Conservation (phyloP, 345 rosid genomes). For the Gossypium turneri region DNA sequence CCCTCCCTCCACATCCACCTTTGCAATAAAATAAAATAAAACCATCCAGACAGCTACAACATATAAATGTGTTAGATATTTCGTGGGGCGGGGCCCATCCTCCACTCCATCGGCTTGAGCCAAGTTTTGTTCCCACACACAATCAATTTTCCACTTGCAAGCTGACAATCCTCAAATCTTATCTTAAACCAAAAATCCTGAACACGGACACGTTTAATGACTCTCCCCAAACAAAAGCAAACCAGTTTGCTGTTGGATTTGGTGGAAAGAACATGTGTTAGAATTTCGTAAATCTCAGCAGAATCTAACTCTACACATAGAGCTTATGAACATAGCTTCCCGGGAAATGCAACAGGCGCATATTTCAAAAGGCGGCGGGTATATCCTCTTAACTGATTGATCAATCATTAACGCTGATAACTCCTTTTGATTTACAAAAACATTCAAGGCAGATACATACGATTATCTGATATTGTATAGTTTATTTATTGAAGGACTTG, state of each 20-base stretch:
- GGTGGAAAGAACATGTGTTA: slow-evolving; percentile 19
- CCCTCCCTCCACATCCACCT: slow-evolving; percentile 21
- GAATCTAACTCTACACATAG: background rate
- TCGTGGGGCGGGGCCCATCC: slow-evolving; percentile 11
- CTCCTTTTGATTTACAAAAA: too few relatives aligned
- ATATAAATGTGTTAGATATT: slow-evolving; percentile 26
- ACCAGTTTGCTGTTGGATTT: slow-evolving; percentile 4
- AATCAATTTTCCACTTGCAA: background rate
- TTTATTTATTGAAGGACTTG: too few relatives aligned
- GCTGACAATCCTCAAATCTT: slow-evolving; percentile 4
- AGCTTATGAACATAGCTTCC: background rate
- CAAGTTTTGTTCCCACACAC: slow-evolving; percentile 8
- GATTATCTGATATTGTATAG: too few relatives aligned
- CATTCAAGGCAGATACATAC: too few relatives aligned
- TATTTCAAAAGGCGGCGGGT: background rate
- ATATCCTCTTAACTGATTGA: background rate
- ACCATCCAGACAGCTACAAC: slow-evolving; percentile 18
- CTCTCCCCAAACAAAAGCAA: slow-evolving; percentile 16
- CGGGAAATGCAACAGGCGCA: background rate
- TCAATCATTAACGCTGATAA: background rate
- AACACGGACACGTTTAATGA: slow-evolving; percentile 13
- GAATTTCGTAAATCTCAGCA: background rate
- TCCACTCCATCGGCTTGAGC: slow-evolving; percentile 16
- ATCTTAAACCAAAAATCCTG: background rate
- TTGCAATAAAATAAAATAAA: slow-evolving; percentile 26